phyloP scores from a whole-genome alignment of 345 rosid genomes.

The Diplotaxis tenuifolia region DNA sequence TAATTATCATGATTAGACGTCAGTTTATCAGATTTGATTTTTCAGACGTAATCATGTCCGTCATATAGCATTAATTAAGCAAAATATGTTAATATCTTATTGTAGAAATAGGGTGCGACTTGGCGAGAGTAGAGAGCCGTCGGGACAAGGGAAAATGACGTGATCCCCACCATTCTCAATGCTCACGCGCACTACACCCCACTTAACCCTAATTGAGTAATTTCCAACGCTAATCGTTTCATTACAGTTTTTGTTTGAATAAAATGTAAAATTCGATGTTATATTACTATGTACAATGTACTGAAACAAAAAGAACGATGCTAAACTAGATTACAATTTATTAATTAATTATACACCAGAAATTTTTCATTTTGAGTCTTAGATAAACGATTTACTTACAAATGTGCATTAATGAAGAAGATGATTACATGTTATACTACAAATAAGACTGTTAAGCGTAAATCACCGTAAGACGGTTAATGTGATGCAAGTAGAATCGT shows the following conservation, averaged over 20 bases:
- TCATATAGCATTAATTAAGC: not conserved
- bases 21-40: not conserved
- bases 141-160: constrained; percentile 31
- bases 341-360: too few species aligned
- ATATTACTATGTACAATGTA: too few species aligned
- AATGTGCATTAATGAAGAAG: too few species aligned
- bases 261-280: not conserved
- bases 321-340: too few species aligned
- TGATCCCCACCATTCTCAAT: constrained; percentile 35
- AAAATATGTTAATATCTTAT: constrained; percentile 12
- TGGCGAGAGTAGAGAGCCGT: constrained; percentile 22
- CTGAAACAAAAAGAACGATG: too few species aligned
- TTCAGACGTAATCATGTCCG: constrained; percentile 12
- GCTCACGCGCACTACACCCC: constrained; percentile 37
- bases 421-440: too few species aligned
- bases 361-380: too few species aligned
- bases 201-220: constrained; percentile 31
- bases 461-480: too few species aligned
- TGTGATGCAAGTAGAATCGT: too few species aligned
- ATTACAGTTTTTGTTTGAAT: not conserved
- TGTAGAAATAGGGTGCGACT: constrained; percentile 14
- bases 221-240: not conserved
- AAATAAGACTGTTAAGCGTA: too few species aligned
- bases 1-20: not conserved
- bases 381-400: too few species aligned